Evolutionary conservation across 139 green algal genomes (phyloP).

Genomic region (Picocystis salinarum): DNA sequence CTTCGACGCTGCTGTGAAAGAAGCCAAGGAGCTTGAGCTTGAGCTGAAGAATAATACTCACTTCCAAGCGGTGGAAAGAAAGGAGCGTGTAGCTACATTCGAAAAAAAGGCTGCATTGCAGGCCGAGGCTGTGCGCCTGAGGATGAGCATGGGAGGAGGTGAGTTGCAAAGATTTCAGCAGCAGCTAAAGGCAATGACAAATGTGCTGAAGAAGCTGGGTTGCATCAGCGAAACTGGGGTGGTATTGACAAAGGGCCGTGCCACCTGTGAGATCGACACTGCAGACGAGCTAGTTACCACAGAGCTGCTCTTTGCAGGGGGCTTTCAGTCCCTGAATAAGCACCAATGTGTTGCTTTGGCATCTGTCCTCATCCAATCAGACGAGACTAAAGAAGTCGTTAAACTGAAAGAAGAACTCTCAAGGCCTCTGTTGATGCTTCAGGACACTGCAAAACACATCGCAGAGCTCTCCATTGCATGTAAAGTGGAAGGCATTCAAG

Average conservation of each 20-base stretch:
- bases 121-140: slow-evolving; percentile 9
- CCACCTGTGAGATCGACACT: slow-evolving; percentile 64
- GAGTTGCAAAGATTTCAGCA: slow-evolving; percentile 13
- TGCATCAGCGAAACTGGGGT: slow-evolving; percentile 47
- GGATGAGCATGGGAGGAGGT: slow-evolving; percentile 8
- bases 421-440: slow-evolving; percentile 35
- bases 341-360: slow-evolving; percentile 42
- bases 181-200: slow-evolving; percentile 1
- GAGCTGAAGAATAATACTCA: slow-evolving; percentile 16
- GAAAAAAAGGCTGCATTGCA: slow-evolving; percentile 17
- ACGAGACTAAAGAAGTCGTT: slow-evolving; percentile 43
- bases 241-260: slow-evolving; percentile 38
- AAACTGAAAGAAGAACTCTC: slow-evolving; percentile 32
- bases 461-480: slow-evolving; percentile 33
- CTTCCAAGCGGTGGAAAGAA: slow-evolving; percentile 2
- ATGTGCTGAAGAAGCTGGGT: slow-evolving; percentile 64
- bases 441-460: slow-evolving; percentile 39
- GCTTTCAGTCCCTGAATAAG: slow-evolving; percentile 29
- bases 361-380: slow-evolving; percentile 41
- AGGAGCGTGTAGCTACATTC: slow-evolving; percentile 13
- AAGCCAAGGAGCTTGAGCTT: slow-evolving; percentile 21
- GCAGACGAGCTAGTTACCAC: slow-evolving; percentile 58
- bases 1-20: slow-evolving; percentile 12
- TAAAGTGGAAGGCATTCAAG: slow-evolving; percentile 43
- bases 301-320: slow-evolving; percentile 66